These are phyloP conservation scores for Medicago lupulina DNA, from an alignment of 306 rosid genomes.

Conservation along the genomic window DNA sequence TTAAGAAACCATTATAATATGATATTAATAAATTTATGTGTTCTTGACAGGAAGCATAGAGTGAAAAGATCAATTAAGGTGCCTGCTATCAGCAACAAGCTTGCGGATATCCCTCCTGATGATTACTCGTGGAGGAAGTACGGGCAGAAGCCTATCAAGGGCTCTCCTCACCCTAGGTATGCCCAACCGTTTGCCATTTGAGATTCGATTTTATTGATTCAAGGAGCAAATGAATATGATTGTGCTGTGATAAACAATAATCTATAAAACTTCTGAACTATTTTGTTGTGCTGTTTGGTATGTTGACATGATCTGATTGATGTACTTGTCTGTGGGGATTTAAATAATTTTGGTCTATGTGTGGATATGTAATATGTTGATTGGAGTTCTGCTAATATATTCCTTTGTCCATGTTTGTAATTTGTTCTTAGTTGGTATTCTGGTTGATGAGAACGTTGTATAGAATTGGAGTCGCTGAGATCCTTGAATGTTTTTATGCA, in stretches of 20 bases:
- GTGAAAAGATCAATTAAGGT: constrained; percentile 95
- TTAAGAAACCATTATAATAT: constrained; percentile 21
- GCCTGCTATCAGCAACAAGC: constrained; percentile 97
- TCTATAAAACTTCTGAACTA: constrained; percentile 21
- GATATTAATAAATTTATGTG: background rate
- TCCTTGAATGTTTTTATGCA: constrained; percentile 4
- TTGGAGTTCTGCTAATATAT: background rate
- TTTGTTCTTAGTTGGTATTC: constrained; percentile 27
- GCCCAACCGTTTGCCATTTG: constrained; percentile 23
- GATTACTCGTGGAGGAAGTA: constrained; percentile 99
- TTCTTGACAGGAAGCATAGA: constrained; percentile 78
- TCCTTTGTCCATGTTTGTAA: constrained; percentile 1
- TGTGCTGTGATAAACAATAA: constrained; percentile 2
- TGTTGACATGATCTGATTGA: background rate
- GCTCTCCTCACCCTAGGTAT: constrained; percentile 99
- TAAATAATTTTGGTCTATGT: background rate
- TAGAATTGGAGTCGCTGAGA: background rate
- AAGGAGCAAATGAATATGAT: constrained; percentile 5
- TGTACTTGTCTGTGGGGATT: constrained; percentile 3
- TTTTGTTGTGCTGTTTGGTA: constrained; percentile 23
- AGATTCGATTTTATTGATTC: constrained; percentile 14
- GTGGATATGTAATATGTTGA: background rate
- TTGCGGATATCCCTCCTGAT: constrained; percentile 98
- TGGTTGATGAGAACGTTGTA: background rate
- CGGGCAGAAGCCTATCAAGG: constrained; percentile 99